Conservation (phyloP, 768 basidiomycete genomes). For the Calocybe indica region DNA sequence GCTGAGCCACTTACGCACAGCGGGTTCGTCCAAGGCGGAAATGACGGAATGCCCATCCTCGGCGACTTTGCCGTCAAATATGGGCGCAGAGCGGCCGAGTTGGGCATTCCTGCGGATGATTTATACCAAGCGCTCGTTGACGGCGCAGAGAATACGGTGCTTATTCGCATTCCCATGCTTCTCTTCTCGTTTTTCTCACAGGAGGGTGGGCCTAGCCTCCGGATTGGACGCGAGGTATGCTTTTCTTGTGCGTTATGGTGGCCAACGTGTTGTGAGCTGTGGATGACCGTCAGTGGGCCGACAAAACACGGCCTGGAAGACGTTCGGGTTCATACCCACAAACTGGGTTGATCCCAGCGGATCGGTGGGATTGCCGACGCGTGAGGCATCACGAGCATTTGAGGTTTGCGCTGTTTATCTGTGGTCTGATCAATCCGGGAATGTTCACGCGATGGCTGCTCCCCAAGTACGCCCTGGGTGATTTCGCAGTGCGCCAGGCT, state of each 20-base stretch:
- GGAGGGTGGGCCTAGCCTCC: constrained; percentile 26
- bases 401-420: constrained; percentile 26
- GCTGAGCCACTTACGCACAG: constrained; percentile 12
- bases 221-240: constrained; percentile 40
- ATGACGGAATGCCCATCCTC: constrained; percentile 46
- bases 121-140: constrained; percentile 44
- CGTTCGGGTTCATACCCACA: constrained; percentile 43
- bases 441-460: neutral
- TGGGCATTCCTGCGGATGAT: constrained; percentile 40
- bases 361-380: constrained; percentile 38
- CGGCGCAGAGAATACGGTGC: constrained; percentile 45
- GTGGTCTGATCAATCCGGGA: neutral
- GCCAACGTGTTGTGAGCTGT: neutral
- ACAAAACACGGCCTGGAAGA: constrained; percentile 48
- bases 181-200: neutral
- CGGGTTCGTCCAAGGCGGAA: constrained; percentile 45
- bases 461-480: constrained; percentile 38
- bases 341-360: constrained; percentile 44
- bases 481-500: constrained; percentile 51
- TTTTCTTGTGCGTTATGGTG: neutral
- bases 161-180: constrained; percentile 5
- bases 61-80: constrained; percentile 49
- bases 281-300: constrained; percentile 29
- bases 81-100: constrained; percentile 22
- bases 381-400: constrained; percentile 42